phyloP scores from a whole-genome alignment of 2,329 filamentous ascomycete species.

The Oidium heveae region DNA sequence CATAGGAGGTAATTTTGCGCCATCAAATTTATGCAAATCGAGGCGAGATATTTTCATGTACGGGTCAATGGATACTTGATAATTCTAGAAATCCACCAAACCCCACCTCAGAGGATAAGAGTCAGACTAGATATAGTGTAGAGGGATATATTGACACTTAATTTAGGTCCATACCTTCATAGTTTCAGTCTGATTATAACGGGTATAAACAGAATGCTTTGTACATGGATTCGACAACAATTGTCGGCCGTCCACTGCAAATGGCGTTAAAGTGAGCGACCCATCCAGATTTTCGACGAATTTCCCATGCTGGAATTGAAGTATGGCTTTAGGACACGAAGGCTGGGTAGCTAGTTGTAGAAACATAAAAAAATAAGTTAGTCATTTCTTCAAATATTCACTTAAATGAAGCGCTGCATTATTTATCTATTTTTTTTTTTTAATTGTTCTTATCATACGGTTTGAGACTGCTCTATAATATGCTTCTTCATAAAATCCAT shows the following conservation, averaged over 20 bases:
- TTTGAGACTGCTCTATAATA: slow-evolving; percentile 45
- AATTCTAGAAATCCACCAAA: slow-evolving; percentile 12
- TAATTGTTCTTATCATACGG: slow-evolving; percentile 21
- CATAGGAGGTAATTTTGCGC: slow-evolving; percentile 39
- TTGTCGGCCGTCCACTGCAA: slow-evolving; percentile 41
- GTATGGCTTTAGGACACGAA: slow-evolving; percentile 34
- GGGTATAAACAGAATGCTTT: slow-evolving; percentile 28
- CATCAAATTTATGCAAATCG: slow-evolving; percentile 37
- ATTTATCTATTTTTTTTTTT: background rate
- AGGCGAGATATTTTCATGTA: slow-evolving; percentile 38
- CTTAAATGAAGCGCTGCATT: too few species aligned
- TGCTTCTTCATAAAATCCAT: slow-evolving; percentile 43
- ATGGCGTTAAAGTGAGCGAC: slow-evolving; percentile 31
- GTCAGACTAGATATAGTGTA: too few species aligned
- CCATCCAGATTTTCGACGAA: slow-evolving; percentile 30
- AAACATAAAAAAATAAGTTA: too few species aligned
- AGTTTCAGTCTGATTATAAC: slow-evolving; percentile 38
- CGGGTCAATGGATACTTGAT: slow-evolving; percentile 22
- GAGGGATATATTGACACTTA: background rate
- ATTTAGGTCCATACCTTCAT: slow-evolving; percentile 25
- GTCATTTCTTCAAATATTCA: too few species aligned
- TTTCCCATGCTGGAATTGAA: slow-evolving; percentile 50
- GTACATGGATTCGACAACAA: slow-evolving; percentile 39
- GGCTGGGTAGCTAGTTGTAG: slow-evolving; percentile 25
- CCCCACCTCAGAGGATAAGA: background rate